Conservation (phyloP, 2,329 filamentous ascomycete species). For the Fusarium dlaminii region DNA sequence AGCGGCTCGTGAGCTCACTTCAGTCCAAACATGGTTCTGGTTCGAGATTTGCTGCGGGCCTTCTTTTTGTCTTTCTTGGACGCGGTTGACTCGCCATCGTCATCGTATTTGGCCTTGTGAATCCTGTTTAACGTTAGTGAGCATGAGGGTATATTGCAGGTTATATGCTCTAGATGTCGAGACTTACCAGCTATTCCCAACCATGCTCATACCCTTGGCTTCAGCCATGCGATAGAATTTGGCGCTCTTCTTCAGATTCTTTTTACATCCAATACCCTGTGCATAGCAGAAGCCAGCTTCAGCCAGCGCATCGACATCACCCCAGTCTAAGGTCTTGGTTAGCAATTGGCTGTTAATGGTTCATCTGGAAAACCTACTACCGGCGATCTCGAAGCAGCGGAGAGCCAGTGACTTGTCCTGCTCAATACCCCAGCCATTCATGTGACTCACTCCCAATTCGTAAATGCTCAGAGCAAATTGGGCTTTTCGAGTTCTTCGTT, state of each 20-base stretch:
- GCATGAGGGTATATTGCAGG: neutral
- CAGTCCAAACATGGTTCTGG: slow-evolving; percentile 75
- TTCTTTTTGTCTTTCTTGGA: slow-evolving; percentile 68
- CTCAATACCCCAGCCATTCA: slow-evolving; percentile 97
- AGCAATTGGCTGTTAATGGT: slow-evolving; percentile 11
- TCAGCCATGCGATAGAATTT: slow-evolving; percentile 91
- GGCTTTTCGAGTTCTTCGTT: slow-evolving; percentile 85
- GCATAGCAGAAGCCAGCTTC: slow-evolving; percentile 98
- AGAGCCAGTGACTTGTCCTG: slow-evolving; percentile 90
- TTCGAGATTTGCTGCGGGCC: slow-evolving; percentile 77
- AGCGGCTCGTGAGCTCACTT: slow-evolving; percentile 41
- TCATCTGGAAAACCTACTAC: slow-evolving; percentile 62
- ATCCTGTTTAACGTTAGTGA: slow-evolving; percentile 69
- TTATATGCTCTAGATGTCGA: neutral
- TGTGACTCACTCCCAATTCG: slow-evolving; percentile 93
- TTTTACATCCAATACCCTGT: slow-evolving; percentile 92
- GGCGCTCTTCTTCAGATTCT: slow-evolving; percentile 93
- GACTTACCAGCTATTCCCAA: slow-evolving; percentile 95
- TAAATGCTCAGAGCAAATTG: slow-evolving; percentile 97
- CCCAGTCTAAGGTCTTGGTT: slow-evolving; percentile 71
- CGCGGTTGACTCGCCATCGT: slow-evolving; percentile 65
- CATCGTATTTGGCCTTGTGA: slow-evolving; percentile 92
- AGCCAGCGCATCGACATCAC: slow-evolving; percentile 90
- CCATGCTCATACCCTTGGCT: slow-evolving; percentile 94
- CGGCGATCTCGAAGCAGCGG: slow-evolving; percentile 95